phyloP scores from a whole-genome alignment of 345 rosid genomes.

The Rhodamnia rubescens region DNA sequence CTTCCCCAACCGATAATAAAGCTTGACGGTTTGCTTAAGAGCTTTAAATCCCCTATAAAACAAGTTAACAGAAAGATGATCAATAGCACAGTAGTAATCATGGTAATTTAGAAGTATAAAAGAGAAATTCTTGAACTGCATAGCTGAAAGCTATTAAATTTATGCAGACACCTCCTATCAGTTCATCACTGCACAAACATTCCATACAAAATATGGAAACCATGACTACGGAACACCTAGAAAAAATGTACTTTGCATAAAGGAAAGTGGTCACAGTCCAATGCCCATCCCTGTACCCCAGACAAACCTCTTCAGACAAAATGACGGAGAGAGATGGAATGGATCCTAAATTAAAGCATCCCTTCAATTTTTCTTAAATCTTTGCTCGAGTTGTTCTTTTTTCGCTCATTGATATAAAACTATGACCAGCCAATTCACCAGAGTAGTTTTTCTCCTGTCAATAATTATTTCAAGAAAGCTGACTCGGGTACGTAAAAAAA shows the following conservation, averaged over 20 bases:
- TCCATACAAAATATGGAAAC: neutral
- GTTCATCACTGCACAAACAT: neutral
- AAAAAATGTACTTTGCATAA: neutral
- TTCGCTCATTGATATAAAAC: neutral
- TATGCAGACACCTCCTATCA: neutral
- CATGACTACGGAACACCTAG: neutral
- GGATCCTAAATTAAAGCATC: neutral
- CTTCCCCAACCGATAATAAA: slow-evolving; percentile 82
- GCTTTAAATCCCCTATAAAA: slow-evolving; percentile 90
- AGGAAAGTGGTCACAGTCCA: neutral
- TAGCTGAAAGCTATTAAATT: neutral
- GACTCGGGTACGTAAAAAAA: neutral
- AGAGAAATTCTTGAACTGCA: neutral
- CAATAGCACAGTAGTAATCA: neutral
- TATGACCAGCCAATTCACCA: neutral
- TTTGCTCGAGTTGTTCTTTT: neutral
- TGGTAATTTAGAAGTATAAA: neutral
- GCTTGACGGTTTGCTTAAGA: slow-evolving; percentile 93
- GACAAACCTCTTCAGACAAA: neutral
- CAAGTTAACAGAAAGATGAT: neutral
- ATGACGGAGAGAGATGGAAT: neutral
- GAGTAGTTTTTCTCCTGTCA: neutral
- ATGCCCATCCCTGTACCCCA: neutral
- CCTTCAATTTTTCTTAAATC: neutral
- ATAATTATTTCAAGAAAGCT: neutral